Percentiles rank a stretch among this genome's conserved stretches.
Evolutionary conservation across 2,329 filamentous ascomycete species (phyloP).

Genomic region (Chrysoporthe puriensis): DNA sequence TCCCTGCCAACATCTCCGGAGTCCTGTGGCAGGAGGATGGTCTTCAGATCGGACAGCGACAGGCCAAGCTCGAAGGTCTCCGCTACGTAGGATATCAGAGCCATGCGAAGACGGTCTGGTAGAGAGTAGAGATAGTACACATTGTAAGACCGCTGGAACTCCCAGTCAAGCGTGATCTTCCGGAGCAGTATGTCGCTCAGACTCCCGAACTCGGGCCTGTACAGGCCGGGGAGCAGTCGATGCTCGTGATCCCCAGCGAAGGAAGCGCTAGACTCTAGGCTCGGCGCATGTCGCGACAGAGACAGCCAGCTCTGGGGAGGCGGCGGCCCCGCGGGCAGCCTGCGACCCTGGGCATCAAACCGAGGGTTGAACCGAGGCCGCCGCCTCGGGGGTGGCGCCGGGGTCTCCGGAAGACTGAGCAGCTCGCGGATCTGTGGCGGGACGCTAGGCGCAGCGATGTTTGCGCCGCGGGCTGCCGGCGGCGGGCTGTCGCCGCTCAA

Average conservation of each 20-base stretch:
- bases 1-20: constrained; percentile 36
- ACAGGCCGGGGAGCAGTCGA: constrained; percentile 47
- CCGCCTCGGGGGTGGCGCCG: constrained; percentile 53
- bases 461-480: constrained; percentile 28
- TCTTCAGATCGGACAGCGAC: constrained; percentile 53
- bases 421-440: constrained; percentile 63
- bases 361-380: constrained; percentile 46
- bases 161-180: constrained; percentile 58
- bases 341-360: constrained; percentile 52
- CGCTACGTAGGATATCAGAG: constrained; percentile 56
- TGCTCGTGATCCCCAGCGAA: constrained; percentile 11
- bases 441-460: constrained; percentile 51
- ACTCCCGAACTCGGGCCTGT: constrained; percentile 49
- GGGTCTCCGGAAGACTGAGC: constrained; percentile 62
- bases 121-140: constrained; percentile 60
- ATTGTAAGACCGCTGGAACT: constrained; percentile 58
- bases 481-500: constrained; percentile 32
- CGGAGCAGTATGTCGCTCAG: constrained; percentile 56
- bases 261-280: constrained; percentile 13
- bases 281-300: constrained; percentile 37
- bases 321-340: constrained; percentile 61
- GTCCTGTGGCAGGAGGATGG: constrained; percentile 45
- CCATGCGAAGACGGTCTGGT: constrained; percentile 55
- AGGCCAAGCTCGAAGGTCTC: constrained; percentile 50
- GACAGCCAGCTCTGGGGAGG: constrained; percentile 62